Percentiles rank a stretch among this genome's conserved stretches.
Conservation (phyloP, 441 rosid species). For the Populus trichocarpa region DNA sequence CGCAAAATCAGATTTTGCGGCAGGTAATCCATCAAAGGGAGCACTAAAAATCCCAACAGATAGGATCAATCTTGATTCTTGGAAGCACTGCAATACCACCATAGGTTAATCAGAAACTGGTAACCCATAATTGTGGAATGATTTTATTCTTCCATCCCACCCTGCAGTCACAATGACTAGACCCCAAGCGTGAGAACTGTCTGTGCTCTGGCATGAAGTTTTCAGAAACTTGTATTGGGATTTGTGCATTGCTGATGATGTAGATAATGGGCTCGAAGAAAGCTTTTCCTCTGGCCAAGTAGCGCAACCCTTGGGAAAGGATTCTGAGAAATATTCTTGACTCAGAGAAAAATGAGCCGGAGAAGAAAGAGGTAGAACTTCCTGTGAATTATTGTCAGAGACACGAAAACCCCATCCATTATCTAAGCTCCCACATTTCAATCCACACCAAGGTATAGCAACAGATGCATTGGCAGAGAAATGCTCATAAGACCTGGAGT, state of each 20-base stretch:
- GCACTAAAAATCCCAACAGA: constrained; percentile 14
- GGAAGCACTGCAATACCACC: constrained; percentile 11
- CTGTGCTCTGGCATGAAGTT: constrained; percentile 62
- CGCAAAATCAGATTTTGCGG: constrained; percentile 4
- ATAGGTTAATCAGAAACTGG: constrained; percentile 56
- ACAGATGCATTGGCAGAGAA: constrained; percentile 73
- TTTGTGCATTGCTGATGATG: constrained; percentile 47
- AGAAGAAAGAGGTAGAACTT: constrained; percentile 30
- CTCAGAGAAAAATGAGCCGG: constrained; percentile 49
- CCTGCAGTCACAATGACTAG: constrained; percentile 92
- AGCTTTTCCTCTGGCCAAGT: constrained; percentile 99
- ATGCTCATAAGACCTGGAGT: constrained; percentile 62
- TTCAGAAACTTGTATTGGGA: constrained; percentile 61
- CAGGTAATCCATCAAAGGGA: constrained; percentile 9
- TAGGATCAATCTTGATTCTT: constrained; percentile 6
- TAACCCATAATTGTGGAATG: constrained; percentile 37
- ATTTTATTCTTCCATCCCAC: constrained; percentile 72
- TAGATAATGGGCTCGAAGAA: constrained; percentile 40
- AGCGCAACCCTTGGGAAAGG: constrained; percentile 74
- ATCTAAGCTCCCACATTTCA: constrained; percentile 28
- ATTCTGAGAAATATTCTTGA: constrained; percentile 54
- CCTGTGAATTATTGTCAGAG: constrained; percentile 22
- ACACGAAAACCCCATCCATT: constrained; percentile 27
- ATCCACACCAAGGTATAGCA: constrained; percentile 84
- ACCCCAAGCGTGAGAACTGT: constrained; percentile 75